Evolutionary conservation across 2,329 filamentous ascomycete species (phyloP).

Genomic region (Fonsecaea multimorphosa): DNA sequence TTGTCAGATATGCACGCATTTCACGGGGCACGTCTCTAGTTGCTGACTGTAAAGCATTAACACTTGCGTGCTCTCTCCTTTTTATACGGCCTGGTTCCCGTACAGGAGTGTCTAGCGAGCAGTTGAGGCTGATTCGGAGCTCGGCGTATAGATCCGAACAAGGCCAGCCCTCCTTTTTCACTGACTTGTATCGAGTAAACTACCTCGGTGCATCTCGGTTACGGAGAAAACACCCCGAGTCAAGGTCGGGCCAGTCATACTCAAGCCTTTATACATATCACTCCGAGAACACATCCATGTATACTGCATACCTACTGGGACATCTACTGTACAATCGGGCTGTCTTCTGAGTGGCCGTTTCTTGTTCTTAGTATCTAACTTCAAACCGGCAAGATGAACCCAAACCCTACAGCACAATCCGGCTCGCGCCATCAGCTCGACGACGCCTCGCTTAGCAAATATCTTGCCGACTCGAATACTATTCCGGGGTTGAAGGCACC

Average conservation of each 20-base stretch:
- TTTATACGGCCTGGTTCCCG: not conserved
- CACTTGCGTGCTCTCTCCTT: not conserved
- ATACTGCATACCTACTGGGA: not conserved
- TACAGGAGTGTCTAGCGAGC: not conserved
- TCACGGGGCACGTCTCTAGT: not conserved
- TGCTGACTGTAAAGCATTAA: not conserved
- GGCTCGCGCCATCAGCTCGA: conserved; percentile 28
- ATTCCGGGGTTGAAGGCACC: conserved; percentile 29
- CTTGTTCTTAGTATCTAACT: not conserved
- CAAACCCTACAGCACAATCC: conserved; percentile 8
- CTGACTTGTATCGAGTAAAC: not conserved
- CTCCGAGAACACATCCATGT: not conserved
- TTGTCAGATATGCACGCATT: not conserved
- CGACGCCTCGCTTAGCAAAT: conserved; percentile 26
- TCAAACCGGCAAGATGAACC: conserved; percentile 12
- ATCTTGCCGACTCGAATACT: conserved; percentile 19
- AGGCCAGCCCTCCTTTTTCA: not conserved
- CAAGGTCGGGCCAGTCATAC: not conserved
- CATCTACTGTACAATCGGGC: not conserved
- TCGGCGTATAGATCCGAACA: not conserved
- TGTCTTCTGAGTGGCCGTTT: not conserved
- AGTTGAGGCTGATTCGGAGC: not conserved
- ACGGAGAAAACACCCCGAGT: not conserved
- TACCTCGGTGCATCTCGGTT: conserved; percentile 23
- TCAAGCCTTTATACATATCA: not conserved